phyloP scores from a whole-genome alignment of 345 rosid genomes.

The Bruguiera gymnorhiza region DNA sequence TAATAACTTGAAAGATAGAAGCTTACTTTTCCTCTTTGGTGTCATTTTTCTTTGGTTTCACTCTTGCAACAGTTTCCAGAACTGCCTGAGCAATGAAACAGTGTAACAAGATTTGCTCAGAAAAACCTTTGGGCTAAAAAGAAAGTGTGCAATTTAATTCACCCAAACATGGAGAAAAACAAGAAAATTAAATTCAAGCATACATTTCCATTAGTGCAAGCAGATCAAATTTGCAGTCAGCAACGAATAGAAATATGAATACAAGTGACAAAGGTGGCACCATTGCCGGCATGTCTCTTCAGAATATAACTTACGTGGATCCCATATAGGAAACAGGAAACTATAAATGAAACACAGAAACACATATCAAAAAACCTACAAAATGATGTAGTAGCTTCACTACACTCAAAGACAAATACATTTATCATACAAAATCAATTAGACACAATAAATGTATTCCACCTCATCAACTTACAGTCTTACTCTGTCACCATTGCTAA shows the following conservation, averaged over 20 bases:
- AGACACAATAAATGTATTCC: not conserved
- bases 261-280: not conserved
- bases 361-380: not conserved
- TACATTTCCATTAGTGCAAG: not conserved
- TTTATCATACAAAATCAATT: not conserved
- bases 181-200: not conserved
- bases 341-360: too few species aligned
- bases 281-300: not conserved
- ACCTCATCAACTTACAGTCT: not conserved
- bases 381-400: not conserved
- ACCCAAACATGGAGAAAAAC: not conserved
- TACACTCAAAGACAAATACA: not conserved
- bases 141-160: not conserved
- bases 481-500: too few species aligned
- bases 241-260: not conserved
- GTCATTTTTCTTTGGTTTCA: slow-evolving; percentile 79
- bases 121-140: not conserved
- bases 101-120: slow-evolving; percentile 7
- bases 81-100: slow-evolving; percentile 57
- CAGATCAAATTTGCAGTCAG: not conserved
- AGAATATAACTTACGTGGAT: not conserved
- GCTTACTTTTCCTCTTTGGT: slow-evolving; percentile 83
- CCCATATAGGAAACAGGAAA: too few species aligned
- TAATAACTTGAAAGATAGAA: slow-evolving; percentile 11
- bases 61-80: slow-evolving; percentile 88